These are phyloP conservation scores for Oidiodendron maius DNA, from an alignment of 495 filamentous ascomycete genomes.

Conservation along the genomic window DNA sequence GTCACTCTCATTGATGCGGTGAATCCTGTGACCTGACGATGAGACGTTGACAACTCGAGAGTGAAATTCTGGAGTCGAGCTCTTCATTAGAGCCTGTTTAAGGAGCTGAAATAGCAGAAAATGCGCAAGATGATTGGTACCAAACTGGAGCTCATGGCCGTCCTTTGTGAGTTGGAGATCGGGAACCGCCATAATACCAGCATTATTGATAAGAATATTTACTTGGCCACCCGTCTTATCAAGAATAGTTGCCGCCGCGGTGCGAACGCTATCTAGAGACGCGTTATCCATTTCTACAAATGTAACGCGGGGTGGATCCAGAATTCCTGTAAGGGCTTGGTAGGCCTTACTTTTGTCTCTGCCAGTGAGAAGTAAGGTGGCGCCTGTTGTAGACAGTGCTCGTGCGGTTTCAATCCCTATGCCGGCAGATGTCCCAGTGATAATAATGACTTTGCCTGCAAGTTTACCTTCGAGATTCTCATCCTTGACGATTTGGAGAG, in stretches of 20 bases:
- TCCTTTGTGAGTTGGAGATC: conserved; percentile 41
- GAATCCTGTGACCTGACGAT: conserved; percentile 32
- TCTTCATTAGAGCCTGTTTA: conserved; percentile 48
- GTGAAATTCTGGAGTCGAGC: conserved; percentile 28
- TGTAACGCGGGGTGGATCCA: conserved; percentile 20
- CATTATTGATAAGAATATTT: conserved; percentile 54
- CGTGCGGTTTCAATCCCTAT: conserved; percentile 45
- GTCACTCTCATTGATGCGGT: conserved; percentile 32
- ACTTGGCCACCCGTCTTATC: conserved; percentile 18
- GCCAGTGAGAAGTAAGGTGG: conserved; percentile 34
- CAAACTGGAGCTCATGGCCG: conserved; percentile 63
- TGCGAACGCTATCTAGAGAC: conserved; percentile 23
- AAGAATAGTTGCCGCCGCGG: conserved; percentile 20
- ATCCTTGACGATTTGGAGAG: conserved; percentile 45
- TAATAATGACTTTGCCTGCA: conserved; percentile 38
- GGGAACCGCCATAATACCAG: conserved; percentile 49
- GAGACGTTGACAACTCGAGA: conserved; percentile 31
- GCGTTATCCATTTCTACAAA: conserved; percentile 29
- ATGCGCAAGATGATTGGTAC: too few species aligned
- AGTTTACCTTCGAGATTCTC: conserved; percentile 34
- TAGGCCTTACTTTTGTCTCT: conserved; percentile 33
- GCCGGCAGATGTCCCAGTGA: conserved; percentile 45
- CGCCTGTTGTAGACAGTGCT: conserved; percentile 40
- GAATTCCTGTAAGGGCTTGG: conserved; percentile 22
- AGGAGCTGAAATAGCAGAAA: conserved; percentile 58